Base-by-base conservation (phyloP, 2,329 filamentous ascomycete species). In the Exophiala oligosperma region DNA sequence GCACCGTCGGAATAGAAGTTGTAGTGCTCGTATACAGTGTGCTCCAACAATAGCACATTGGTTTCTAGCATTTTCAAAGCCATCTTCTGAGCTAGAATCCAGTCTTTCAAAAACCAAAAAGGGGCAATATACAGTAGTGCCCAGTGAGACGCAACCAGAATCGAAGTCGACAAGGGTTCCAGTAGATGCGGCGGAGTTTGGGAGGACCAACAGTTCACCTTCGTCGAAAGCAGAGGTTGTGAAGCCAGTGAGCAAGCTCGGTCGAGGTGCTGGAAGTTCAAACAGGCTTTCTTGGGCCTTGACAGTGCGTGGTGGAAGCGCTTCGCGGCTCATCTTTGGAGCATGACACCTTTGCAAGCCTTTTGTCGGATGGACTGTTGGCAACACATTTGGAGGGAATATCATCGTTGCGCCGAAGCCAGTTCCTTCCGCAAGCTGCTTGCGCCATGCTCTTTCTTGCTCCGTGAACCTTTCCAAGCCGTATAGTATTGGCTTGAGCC, bases 71-170 rank as follows among this genome's bases (percentile, higher is more conserved):
- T 56, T 46, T 47, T 67, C 57, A 21, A 67, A 38, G 4, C 54
- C 57, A 38, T 65, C 61, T 41, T 64, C 62, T 28, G 59, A 59
- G 14, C 54, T 24, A 11, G 48, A 50, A 14, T 57, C 56, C 49
- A 63, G 54, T 49, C 63, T 52, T 44, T 67, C 63, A 48, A 67
- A 66, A 17, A 63, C 41, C 12, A 67, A 49, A 41, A 66, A 67
- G 2, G 59, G 61, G 24, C 57, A 57, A 38, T 62, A 61, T n/a
- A 51, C 50, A 6, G 49, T 60, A 11, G 55, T 56, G 2, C 61
- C 61, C n/a, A 61, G 59, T 23, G 48, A 50, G 8, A 64, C 60
- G 26, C 46, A 50, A 21, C 63, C 63, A 14, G 59, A 57, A 1
- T 40, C 48, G 35, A 58, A 67, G 52, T 63, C 60, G 21, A 64